These are phyloP conservation scores for Chlorella sp. DNA, from an alignment of 139 green algal genomes.

Conservation along the genomic window DNA sequence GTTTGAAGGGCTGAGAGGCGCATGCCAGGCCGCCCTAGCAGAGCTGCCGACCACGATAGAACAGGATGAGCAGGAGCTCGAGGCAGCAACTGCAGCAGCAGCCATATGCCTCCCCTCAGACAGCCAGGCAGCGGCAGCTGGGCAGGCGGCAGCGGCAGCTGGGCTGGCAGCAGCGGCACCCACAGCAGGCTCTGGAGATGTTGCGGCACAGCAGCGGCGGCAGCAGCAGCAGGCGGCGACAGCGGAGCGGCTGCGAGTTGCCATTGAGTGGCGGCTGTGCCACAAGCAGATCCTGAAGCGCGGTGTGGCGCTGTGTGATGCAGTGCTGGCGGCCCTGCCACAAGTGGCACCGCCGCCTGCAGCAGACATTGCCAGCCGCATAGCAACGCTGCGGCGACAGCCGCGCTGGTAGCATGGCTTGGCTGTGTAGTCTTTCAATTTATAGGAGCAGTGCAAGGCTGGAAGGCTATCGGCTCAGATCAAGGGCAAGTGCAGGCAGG, in stretches of 20 bases:
- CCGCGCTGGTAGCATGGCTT: background rate
- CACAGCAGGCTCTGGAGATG: too few relatives aligned
- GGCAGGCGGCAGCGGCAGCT: background rate
- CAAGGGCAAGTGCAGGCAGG: background rate
- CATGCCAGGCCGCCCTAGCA: conserved; percentile 29
- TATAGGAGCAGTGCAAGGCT: background rate
- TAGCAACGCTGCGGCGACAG: background rate
- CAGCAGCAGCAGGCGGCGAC: background rate
- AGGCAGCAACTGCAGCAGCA: background rate
- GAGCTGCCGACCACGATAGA: conserved; percentile 27
- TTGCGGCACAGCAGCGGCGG: background rate
- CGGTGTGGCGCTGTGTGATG: background rate
- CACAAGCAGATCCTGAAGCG: conserved; percentile 23
- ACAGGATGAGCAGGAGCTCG: conserved; percentile 26
- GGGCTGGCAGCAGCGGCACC: background rate
- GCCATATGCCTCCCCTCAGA: background rate
- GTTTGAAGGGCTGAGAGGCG: conserved; percentile 15
- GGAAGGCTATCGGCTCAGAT: background rate
- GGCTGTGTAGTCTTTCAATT: background rate
- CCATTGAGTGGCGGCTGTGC: conserved; percentile 16
- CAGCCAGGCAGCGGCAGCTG: background rate
- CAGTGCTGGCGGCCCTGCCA: background rate
- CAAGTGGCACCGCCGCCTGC: background rate
- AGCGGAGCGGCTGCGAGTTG: background rate
- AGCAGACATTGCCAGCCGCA: background rate